Percentiles rank a stretch among this genome's conserved stretches.
phyloP scores from a whole-genome alignment of 768 basidiomycete species.

The Mycena metata region DNA sequence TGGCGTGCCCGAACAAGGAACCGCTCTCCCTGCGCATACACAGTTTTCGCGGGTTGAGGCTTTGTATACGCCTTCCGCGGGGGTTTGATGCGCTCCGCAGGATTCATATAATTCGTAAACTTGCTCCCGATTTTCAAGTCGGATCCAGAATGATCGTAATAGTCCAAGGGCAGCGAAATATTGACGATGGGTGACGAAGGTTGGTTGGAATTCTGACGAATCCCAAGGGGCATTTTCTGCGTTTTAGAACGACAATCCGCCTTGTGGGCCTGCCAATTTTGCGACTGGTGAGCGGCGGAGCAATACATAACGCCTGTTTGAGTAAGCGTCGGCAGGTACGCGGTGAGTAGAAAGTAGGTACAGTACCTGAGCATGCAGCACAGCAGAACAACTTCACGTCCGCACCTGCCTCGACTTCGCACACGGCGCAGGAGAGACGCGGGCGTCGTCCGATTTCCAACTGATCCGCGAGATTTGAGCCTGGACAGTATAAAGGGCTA shows the following conservation, averaged over 20 bases:
- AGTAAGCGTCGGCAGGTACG: background rate
- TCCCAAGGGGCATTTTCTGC: background rate
- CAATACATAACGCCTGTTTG: slow-evolving; percentile 29
- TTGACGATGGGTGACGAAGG: slow-evolving; percentile 2
- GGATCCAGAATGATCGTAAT: slow-evolving; percentile 1
- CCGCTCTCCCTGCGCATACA: slow-evolving; percentile 31
- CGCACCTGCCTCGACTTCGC: slow-evolving; percentile 6
- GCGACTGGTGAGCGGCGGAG: slow-evolving; percentile 27
- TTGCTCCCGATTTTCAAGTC: background rate
- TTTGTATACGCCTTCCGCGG: slow-evolving; percentile 8
- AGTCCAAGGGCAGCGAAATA: slow-evolving; percentile 1
- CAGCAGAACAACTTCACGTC: slow-evolving; percentile 22
- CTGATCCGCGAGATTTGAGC: slow-evolving; percentile 14
- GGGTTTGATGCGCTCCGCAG: slow-evolving; percentile 30
- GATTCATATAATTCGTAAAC: slow-evolving; percentile 16
- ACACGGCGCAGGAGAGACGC: slow-evolving; percentile 27
- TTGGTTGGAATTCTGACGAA: background rate
- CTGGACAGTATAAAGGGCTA: slow-evolving; percentile 34
- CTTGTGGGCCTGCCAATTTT: slow-evolving; percentile 31
- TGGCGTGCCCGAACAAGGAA: slow-evolving; percentile 34
- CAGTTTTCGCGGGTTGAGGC: slow-evolving; percentile 14
- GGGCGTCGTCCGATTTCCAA: slow-evolving; percentile 27
- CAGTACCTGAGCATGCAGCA: slow-evolving; percentile 29
- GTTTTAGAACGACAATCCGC: slow-evolving; percentile 20
- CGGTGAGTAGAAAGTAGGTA: too few species aligned